Conservation (phyloP, 306 rosid genomes). For the Prunus persica region DNA sequence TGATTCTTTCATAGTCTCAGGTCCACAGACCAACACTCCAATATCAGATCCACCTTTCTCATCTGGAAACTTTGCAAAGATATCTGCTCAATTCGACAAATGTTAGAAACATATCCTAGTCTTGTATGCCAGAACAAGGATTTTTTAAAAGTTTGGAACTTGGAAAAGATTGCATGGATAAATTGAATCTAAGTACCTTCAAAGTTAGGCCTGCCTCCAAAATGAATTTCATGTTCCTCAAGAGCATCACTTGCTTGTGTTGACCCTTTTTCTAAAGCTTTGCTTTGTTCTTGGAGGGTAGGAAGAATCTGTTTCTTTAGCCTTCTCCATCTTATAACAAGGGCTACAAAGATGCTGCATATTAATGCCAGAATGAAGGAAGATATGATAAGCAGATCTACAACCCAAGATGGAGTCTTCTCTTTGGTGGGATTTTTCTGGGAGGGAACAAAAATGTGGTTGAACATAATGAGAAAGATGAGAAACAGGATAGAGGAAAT, state of each 20-base stretch:
- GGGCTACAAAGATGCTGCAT: slow-evolving; percentile 43
- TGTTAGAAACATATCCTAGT: background rate
- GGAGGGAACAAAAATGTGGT: slow-evolving; percentile 49
- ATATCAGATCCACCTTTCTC: slow-evolving; percentile 47
- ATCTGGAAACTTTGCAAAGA: slow-evolving; percentile 40
- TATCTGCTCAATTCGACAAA: slow-evolving; percentile 43
- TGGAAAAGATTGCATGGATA: background rate
- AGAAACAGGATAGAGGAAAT: slow-evolving; percentile 50
- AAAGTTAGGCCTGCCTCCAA: slow-evolving; percentile 74
- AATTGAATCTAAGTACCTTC: slow-evolving; percentile 37
- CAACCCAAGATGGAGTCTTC: slow-evolving; percentile 57
- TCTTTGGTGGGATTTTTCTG: slow-evolving; percentile 39
- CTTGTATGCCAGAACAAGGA: background rate
- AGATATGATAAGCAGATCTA: slow-evolving; percentile 58
- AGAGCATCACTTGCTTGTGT: slow-evolving; percentile 39
- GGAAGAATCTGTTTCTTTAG: slow-evolving; percentile 48
- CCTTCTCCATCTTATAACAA: slow-evolving; percentile 59
- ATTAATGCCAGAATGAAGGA: slow-evolving; percentile 48
- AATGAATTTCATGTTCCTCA: slow-evolving; percentile 75
- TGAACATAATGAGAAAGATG: slow-evolving; percentile 44
- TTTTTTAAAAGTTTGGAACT: background rate
- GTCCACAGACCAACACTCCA: slow-evolving; percentile 83
- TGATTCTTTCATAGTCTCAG: slow-evolving; percentile 72
- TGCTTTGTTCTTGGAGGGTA: slow-evolving; percentile 26
- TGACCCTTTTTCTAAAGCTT: slow-evolving; percentile 39